Evolutionary conservation across 129 eudicot genomes (phyloP), one percentile per base, ranked within the genome.

Genomic region (Tagetes erecta): DNA sequence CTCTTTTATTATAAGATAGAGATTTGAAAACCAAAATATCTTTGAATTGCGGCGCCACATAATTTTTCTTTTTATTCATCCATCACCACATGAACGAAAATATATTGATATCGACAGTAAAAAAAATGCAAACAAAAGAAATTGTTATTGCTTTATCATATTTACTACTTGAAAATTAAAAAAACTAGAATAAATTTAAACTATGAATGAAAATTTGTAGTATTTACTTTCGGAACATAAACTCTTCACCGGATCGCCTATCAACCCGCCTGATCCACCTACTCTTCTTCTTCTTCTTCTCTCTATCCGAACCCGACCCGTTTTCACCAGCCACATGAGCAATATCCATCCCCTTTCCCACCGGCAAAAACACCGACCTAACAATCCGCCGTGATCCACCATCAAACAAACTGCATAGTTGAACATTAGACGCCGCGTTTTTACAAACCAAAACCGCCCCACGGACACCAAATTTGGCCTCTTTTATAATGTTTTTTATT

Each of bases 401-500:
- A 1, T 75, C 91, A 20, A 92, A 64, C 20, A 84, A 75, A 37
- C 80, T 74, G 2, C 87, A 73, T 91, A 90, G 84, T 83, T 86
- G 27, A 46, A 73, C 85, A 45, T 81, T 90, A 14, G 75, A 62
- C 20, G 83, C 83, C 49, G 89, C 96, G 72, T 92, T 89, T 63
- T 92, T 90, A 49, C 95, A 81, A 2, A 92, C 78, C 73, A 92
- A 14, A 41, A 92, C 98, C 1, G 98, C 98, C 47, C 98, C 98
- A 70, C 91, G 86, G 14, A 81, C 39, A 9, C 98, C 89, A 8
- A 92, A 76, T 60, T 84, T 92, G 7, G 96, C 98, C 81, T 34
- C 87, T 77, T 80, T 80, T 1, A 90, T 44, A 14, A 90, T 77
- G 33, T 86, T 83, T 11, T 80, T 72, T 0, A 53, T 52, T 8